Base-by-base conservation (phyloP, 305 asterid species). In the Lippia alba region DNA sequence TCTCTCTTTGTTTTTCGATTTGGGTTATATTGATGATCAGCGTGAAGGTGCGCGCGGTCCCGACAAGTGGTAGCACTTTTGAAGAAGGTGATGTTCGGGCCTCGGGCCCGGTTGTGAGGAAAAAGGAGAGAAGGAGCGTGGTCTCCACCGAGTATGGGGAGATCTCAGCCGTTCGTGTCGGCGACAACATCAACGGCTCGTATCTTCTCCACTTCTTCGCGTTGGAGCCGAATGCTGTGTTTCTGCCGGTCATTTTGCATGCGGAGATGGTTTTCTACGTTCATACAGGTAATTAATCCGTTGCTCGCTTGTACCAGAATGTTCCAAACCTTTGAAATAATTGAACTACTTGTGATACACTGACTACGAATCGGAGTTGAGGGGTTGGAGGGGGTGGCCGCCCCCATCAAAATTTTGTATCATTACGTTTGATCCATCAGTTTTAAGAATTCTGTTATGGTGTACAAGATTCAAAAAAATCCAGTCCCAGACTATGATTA, bases 221-320 rank as follows among this genome's bases (percentile, higher is more conserved):
- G 2, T 56, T 89, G 82, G 86, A 84, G 44, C 92, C 94, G 2
- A 77, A 81, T 46, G 79, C 90, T 8, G 36, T 87, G 32, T 74
- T 89, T 36, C 91, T 89, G 41, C 96, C 93, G 11, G 86, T 82
- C 46, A 50, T 83, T 58, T 62, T 89, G 40, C 87, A 84, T 76
- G 76, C 84, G 2, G 89, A 87, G 61, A 85, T 87, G 87, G 74
- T 87, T 11, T 83, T 87, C 83, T 89, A 87, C 76, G 90, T 89
- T 33, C 83, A 81, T 19, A 78, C 90, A 60, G 96, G 91, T 85
- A 75, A 32, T 70, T 85, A 75, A 32, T 70, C 8, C 8, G 24
- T 54, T 14, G 10, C 8, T 19, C 55, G 24, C 19, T 55, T 19
- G 60, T 55, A 19, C 60, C 4, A 2, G 4, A 46, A 49, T 49